phyloP scores from a whole-genome alignment of 352 stramenopile species.

The Phytophthora ramorum region DNA sequence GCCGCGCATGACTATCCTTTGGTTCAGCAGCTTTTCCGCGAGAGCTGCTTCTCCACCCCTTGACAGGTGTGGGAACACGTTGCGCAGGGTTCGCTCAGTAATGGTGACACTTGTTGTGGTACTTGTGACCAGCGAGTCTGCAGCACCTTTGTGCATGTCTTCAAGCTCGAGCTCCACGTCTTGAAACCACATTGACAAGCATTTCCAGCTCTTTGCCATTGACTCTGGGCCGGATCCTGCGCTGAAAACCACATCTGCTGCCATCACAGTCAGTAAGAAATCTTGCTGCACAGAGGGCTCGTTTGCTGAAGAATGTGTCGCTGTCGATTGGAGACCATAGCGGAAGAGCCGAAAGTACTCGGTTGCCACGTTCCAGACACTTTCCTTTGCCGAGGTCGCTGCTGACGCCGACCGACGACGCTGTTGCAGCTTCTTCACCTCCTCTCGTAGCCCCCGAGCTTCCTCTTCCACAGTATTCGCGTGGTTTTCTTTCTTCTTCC shows the following conservation, averaged over 20 bases:
- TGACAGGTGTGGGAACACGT: constrained; percentile 4
- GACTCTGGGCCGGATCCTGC: constrained; percentile 9
- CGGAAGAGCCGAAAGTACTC: constrained; percentile 21
- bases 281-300: neutral
- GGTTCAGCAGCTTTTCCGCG: neutral
- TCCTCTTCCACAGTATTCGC: neutral
- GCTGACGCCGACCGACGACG: neutral
- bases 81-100: neutral
- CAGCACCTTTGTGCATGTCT: constrained; percentile 1
- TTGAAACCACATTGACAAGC: constrained; percentile 18
- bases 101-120: constrained; percentile 1
- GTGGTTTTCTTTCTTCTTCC: constrained; percentile 19
- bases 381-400: neutral
- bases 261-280: constrained; percentile 15
- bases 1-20: neutral
- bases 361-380: constrained; percentile 6
- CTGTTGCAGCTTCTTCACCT: constrained; percentile 1
- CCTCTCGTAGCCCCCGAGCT: neutral
- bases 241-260: constrained; percentile 15
- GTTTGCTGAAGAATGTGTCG: neutral
- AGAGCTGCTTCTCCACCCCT: neutral
- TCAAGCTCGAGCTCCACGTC: constrained; percentile 17
- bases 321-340: neutral
- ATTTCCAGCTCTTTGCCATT: constrained; percentile 21
- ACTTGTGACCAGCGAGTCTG: neutral